Base-by-base conservation (phyloP, 176 grass and related monocot species). In the Carex kokanica region DNA sequence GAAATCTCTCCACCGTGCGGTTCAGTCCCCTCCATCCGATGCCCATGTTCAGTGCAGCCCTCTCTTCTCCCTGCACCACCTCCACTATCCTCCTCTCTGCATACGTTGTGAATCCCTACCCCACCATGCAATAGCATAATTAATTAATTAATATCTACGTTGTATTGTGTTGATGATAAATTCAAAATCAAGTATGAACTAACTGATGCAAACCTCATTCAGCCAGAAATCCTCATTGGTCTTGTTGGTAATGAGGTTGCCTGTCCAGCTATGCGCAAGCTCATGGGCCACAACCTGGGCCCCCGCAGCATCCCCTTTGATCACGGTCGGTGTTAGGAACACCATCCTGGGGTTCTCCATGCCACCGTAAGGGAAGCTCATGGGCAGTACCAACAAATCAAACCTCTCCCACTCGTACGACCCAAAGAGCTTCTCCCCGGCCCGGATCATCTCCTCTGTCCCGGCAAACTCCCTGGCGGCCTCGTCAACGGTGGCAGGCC, bases 291-390 rank as follows among this genome's bases (percentile, higher is more conserved):
- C 92, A 32, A 93, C 80, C 75, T 91, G 95, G 2, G 95, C 95
- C 31, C 95, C 95, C 1, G 95, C 72, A 0, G 91, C 83, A 9
- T 98, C 89, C 4, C 92, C 95, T 75, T 93, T 93, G 80, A 98
- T 98, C 2, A 91, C 91, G 0, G 92, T 98, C 0, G 92, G 89
- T 16, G 95, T 93, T 17, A 98, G 89, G 79, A 98, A 98, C 23
- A 95, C 92, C 95, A 98, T 98, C 83, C 91, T 90, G 14, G 95
- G 92, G 64, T 98, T 98, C 86, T 95, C 92, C 92, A 98, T 98
- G 41, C 95, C 95, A 12, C 88, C 95, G 3, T 89, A 98, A 60
- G 95, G 95, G 82, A 98, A 98, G 47, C 95, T 98, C 13, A 90
- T 91, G 0, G 92, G 95, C 24, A 98, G 84, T 34, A 98, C 95